A percentile compares a stretch with the other conserved stretches of the same genome.
These are phyloP conservation scores for Dioszegia crocea DNA, from an alignment of 768 basidiomycete genomes.

Conservation along the genomic window DNA sequence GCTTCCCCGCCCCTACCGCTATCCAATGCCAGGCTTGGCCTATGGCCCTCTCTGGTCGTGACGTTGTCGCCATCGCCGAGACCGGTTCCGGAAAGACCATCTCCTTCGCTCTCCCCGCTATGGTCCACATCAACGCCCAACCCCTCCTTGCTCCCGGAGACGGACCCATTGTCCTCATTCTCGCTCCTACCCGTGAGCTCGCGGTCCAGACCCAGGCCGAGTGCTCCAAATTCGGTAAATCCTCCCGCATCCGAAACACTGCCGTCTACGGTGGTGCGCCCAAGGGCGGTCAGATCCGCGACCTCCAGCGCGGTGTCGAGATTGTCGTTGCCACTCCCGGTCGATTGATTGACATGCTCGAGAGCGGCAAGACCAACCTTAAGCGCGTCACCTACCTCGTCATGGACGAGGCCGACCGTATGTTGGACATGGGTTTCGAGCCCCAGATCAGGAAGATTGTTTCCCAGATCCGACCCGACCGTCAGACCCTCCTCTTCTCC, in stretches of 20 bases:
- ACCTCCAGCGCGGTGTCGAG: constrained; percentile 93
- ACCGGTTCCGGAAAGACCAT: constrained; percentile 99
- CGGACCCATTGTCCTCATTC: constrained; percentile 92
- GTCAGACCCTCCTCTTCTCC: constrained; percentile 98
- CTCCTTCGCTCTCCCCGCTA: constrained; percentile 94
- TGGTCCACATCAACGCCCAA: constrained; percentile 99
- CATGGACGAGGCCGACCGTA: constrained; percentile 99
- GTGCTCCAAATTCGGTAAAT: constrained; percentile 90
- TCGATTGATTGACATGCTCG: constrained; percentile 98
- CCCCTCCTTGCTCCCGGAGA: constrained; percentile 88
- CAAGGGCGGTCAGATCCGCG: constrained; percentile 96
- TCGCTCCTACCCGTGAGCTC: constrained; percentile 96
- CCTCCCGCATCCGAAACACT: constrained; percentile 92
- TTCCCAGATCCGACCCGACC: constrained; percentile 91
- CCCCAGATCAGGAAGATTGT: constrained; percentile 99
- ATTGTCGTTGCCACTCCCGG: constrained; percentile 99
- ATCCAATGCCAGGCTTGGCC: constrained; percentile 99
- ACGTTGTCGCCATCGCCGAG: constrained; percentile 88
- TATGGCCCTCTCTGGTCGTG: constrained; percentile 90
- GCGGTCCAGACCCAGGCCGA: constrained; percentile 99
- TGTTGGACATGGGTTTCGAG: constrained; percentile 99
- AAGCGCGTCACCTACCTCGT: constrained; percentile 95
- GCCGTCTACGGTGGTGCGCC: constrained; percentile 99
- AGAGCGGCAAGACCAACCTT: constrained; percentile 91
- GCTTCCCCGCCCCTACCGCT: constrained; percentile 82